Percentiles rank a stretch among this genome's conserved stretches.
Conservation (phyloP, 768 basidiomycete genomes). For the Collybia mongolica region DNA sequence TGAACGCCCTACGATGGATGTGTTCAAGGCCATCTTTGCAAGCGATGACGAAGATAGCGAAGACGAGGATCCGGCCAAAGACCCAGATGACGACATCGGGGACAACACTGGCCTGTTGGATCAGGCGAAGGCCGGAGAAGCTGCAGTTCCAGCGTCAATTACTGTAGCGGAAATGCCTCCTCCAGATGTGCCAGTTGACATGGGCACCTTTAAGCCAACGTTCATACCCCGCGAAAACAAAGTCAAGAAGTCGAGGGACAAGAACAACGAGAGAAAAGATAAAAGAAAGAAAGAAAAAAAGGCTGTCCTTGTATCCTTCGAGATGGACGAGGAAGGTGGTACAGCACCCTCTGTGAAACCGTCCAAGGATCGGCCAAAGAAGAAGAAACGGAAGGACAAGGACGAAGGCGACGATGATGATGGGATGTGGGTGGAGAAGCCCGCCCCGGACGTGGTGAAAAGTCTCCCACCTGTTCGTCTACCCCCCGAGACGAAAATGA, state of each 20-base stretch:
- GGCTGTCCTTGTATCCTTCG: slow-evolving; percentile 69
- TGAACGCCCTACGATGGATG: slow-evolving; percentile 82
- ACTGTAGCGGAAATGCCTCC: not conserved
- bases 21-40: slow-evolving; percentile 98
- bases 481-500: slow-evolving; percentile 11
- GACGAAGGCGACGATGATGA: slow-evolving; percentile 41
- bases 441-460: slow-evolving; percentile 49
- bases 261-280: slow-evolving; percentile 42
- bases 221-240: slow-evolving; percentile 72
- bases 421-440: slow-evolving; percentile 72
- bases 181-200: slow-evolving; percentile 34
- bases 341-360: slow-evolving; percentile 32
- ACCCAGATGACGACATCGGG: slow-evolving; percentile 18
- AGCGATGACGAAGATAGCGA: slow-evolving; percentile 89
- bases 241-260: slow-evolving; percentile 36
- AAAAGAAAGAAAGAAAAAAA: slow-evolving; percentile 44
- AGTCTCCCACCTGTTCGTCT: slow-evolving; percentile 16
- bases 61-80: slow-evolving; percentile 50
- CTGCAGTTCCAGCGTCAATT: not conserved
- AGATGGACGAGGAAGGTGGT: slow-evolving; percentile 63
- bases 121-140: not conserved
- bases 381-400: slow-evolving; percentile 45
- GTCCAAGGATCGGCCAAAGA: slow-evolving; percentile 37
- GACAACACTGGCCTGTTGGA: not conserved
- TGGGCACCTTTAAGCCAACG: slow-evolving; percentile 82